Conservation (phyloP, 441 rosid species). For the Melianthus villosus region DNA sequence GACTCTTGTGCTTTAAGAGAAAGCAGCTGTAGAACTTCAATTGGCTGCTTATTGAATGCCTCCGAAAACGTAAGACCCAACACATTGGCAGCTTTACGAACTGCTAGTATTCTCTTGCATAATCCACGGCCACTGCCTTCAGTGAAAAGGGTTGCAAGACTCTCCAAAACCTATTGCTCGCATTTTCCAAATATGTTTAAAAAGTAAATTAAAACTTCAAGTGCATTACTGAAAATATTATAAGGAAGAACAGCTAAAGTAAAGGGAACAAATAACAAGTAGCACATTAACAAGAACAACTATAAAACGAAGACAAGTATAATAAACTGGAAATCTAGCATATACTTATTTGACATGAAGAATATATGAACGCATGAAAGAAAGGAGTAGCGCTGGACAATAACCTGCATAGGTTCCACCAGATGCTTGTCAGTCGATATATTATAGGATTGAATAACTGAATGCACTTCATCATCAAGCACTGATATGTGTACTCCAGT, state of each 20-base stretch:
- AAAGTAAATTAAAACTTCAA: slow-evolving; percentile 5
- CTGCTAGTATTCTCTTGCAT: slow-evolving; percentile 70
- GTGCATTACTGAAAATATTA: neutral
- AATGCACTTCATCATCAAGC: slow-evolving; percentile 53
- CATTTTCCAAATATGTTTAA: slow-evolving; percentile 9
- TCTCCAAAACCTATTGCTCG: slow-evolving; percentile 58
- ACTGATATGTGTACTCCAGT: slow-evolving; percentile 23
- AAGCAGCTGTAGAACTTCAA: slow-evolving; percentile 81
- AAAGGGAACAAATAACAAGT: too few relatives aligned
- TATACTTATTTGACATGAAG: too few relatives aligned
- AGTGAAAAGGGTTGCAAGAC: slow-evolving; percentile 38
- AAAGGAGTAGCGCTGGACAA: slow-evolving; percentile 7
- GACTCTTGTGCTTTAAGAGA: slow-evolving; percentile 99
- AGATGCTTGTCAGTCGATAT: slow-evolving; percentile 23
- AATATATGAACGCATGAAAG: slow-evolving; percentile 6
- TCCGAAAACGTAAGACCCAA: slow-evolving; percentile 76
- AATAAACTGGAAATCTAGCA: too few relatives aligned
- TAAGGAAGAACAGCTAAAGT: neutral
- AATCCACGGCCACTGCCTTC: slow-evolving; percentile 87
- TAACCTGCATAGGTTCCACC: slow-evolving; percentile 64
- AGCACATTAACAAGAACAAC: too few relatives aligned
- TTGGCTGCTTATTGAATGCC: slow-evolving; percentile 80
- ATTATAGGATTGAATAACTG: slow-evolving; percentile 41
- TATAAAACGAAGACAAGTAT: neutral
- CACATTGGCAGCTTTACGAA: slow-evolving; percentile 74